phyloP scores from a whole-genome alignment of 176 grass and related monocot species.

The Dendrocalamus sinicus region DNA sequence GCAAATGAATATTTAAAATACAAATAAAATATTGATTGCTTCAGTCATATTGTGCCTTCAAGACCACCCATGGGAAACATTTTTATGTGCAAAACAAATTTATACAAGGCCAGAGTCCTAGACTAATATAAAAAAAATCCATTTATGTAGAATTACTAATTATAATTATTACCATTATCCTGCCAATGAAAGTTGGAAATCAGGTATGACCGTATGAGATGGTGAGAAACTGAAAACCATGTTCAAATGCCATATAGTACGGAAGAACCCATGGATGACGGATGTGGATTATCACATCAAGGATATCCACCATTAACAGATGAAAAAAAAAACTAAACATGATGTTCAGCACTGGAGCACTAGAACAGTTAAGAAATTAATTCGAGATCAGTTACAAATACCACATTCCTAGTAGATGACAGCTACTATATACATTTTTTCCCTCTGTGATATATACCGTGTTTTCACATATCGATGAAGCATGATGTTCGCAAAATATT shows the following conservation, averaged over 20 bases:
- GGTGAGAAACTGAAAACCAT: not conserved
- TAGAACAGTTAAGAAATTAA: conserved; percentile 1
- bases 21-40: not conserved
- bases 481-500: not conserved
- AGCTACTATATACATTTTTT: not conserved
- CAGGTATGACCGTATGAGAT: not conserved
- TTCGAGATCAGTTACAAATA: not conserved
- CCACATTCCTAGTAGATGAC: not conserved
- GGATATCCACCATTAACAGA: not conserved
- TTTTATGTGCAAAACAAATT: conserved; percentile 8
- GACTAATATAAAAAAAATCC: not conserved
- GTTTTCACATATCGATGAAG: not conserved
- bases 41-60: not conserved
- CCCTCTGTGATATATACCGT: not conserved
- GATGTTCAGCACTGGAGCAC: not conserved
- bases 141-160: not conserved
- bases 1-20: not conserved
- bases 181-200: not conserved
- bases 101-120: conserved; percentile 19
- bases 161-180: conserved; percentile 15
- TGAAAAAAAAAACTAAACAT: not conserved
- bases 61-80: not conserved
- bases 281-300: conserved; percentile 11
- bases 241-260: not conserved
- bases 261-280: not conserved